A percentile compares a stretch with the other conserved stretches of the same genome.
These are phyloP conservation scores for Entophlyctis helioformis DNA, from an alignment of 192 early-diverging fungal genomes.

Conservation along the genomic window DNA sequence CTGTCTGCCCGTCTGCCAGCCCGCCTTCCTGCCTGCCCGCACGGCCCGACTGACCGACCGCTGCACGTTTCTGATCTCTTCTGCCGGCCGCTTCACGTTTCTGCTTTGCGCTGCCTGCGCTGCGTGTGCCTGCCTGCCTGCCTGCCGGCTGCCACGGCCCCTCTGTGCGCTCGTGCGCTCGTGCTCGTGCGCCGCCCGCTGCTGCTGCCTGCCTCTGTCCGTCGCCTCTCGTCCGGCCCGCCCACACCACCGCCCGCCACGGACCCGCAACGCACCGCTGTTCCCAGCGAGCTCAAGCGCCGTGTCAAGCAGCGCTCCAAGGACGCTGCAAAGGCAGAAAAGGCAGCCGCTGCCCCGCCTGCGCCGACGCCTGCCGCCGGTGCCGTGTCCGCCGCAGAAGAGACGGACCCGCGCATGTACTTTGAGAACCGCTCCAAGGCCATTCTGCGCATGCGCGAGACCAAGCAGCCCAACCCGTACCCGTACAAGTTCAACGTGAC, in stretches of 20 bases:
- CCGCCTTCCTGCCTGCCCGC: too few species aligned
- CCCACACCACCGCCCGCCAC: too few species aligned
- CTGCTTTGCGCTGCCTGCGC: neutral
- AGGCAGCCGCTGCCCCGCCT: slow-evolving; percentile 20
- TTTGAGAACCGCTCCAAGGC: slow-evolving; percentile 92
- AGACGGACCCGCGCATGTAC: slow-evolving; percentile 74
- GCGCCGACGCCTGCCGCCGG: slow-evolving; percentile 43
- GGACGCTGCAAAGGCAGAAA: slow-evolving; percentile 63
- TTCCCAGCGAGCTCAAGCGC: slow-evolving; percentile 78
- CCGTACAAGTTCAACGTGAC: slow-evolving; percentile 97
- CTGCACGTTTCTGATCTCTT: neutral
- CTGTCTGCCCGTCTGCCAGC: neutral
- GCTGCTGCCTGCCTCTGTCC: neutral
- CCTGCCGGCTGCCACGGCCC: neutral
- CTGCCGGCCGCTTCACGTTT: neutral
- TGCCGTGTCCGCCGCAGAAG: slow-evolving; percentile 54
- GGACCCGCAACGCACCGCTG: too few species aligned
- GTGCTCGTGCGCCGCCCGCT: neutral
- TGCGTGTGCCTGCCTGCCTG: neutral
- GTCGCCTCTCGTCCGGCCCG: too few species aligned
- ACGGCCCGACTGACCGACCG: too few species aligned
- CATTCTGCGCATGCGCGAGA: slow-evolving; percentile 70
- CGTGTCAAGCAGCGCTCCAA: slow-evolving; percentile 81
- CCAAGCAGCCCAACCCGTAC: slow-evolving; percentile 80
- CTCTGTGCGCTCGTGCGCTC: neutral